Conservation (phyloP, 495 filamentous ascomycete genomes). For the Hypoxylon perforatum region DNA sequence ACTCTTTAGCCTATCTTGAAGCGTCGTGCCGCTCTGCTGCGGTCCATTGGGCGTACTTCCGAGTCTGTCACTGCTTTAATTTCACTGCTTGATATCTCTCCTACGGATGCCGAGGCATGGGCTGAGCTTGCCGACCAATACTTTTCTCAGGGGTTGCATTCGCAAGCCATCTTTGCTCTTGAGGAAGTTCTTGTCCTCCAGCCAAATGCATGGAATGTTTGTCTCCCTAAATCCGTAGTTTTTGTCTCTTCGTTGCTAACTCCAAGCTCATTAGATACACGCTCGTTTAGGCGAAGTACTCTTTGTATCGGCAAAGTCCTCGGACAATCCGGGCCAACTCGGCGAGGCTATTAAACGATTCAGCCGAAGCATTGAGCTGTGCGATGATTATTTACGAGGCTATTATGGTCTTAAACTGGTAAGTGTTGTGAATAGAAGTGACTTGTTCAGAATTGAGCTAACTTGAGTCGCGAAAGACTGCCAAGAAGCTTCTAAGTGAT, state of each 20-base stretch:
- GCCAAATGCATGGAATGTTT: constrained; percentile 96
- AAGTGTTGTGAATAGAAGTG: constrained; percentile 33
- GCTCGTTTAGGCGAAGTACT: constrained; percentile 86
- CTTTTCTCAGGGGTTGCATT: constrained; percentile 75
- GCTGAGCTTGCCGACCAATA: constrained; percentile 91
- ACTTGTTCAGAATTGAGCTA: constrained; percentile 3
- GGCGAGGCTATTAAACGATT: constrained; percentile 82
- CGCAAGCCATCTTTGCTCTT: constrained; percentile 86
- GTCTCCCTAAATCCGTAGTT: constrained; percentile 43
- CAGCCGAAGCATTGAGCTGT: constrained; percentile 90
- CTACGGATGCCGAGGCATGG: constrained; percentile 95
- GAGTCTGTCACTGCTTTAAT: constrained; percentile 81
- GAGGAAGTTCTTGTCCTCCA: constrained; percentile 89
- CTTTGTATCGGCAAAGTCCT: constrained; percentile 71
- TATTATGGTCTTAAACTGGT: constrained; percentile 91
- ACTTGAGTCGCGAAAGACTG: constrained; percentile 50
- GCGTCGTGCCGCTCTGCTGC: constrained; percentile 82
- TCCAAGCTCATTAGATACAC: constrained; percentile 70
- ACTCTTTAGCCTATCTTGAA: constrained; percentile 79
- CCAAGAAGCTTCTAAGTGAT: constrained; percentile 51
- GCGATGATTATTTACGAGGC: constrained; percentile 89
- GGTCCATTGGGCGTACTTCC: constrained; percentile 70
- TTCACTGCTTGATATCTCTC: constrained; percentile 80
- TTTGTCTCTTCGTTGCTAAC: constrained; percentile 37
- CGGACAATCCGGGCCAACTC: constrained; percentile 63